Percentiles rank a stretch among this genome's conserved stretches.
Conservation (phyloP, 192 early-diverging fungal species). For the Rhizophagus prolifer region DNA sequence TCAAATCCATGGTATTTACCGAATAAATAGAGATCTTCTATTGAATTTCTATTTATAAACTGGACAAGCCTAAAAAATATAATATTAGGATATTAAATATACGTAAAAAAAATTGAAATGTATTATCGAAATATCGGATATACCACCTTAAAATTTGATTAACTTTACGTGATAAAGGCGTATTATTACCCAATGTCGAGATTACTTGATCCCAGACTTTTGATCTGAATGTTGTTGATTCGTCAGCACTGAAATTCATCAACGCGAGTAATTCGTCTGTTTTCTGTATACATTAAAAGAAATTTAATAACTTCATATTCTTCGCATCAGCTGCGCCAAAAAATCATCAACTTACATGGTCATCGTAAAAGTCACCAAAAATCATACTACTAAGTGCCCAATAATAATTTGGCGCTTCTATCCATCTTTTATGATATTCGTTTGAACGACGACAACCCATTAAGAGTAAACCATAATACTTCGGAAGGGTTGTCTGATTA, state of each 20-base stretch:
- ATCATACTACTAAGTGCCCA: slow-evolving; percentile 33
- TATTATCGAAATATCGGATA: background rate
- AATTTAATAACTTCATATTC: background rate
- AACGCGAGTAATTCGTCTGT: slow-evolving; percentile 21
- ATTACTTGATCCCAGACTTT: slow-evolving; percentile 7
- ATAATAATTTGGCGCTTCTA: slow-evolving; percentile 30
- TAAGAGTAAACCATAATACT: slow-evolving; percentile 32
- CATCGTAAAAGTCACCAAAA: slow-evolving; percentile 29
- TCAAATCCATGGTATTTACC: slow-evolving; percentile 26
- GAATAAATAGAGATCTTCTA: slow-evolving; percentile 24
- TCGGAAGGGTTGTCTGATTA: slow-evolving; percentile 29
- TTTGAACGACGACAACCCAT: slow-evolving; percentile 24
- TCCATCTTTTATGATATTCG: slow-evolving; percentile 31
- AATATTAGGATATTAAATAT: background rate
- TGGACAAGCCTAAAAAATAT: slow-evolving; percentile 11
- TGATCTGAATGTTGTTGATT: slow-evolving; percentile 10
- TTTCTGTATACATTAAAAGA: slow-evolving; percentile 14
- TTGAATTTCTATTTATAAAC: slow-evolving; percentile 17
- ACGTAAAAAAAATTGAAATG: background rate
- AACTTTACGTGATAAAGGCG: slow-evolving; percentile 3
- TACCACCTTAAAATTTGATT: slow-evolving; percentile 7
- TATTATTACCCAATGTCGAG: background rate
- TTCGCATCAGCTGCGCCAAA: background rate
- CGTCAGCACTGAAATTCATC: slow-evolving; percentile 27
- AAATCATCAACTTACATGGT: slow-evolving; percentile 17